These are phyloP conservation scores for Coemansia sp. DNA, from an alignment of 192 early-diverging fungal species.

Conservation along the genomic window DNA sequence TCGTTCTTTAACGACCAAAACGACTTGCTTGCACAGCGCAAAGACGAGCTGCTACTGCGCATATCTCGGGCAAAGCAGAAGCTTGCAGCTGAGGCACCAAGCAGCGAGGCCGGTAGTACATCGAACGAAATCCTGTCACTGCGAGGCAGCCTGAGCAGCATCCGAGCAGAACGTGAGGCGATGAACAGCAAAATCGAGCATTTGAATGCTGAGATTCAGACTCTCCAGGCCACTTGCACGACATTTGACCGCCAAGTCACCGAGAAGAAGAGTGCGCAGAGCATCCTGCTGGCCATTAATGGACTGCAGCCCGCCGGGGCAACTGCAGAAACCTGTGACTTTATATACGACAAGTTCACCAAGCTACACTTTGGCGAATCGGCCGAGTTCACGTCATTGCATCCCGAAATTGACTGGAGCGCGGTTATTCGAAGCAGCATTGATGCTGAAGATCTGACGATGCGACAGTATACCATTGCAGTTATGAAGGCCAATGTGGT, in stretches of 20 bases:
- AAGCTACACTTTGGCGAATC: constrained; percentile 36
- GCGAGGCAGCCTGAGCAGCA: constrained; percentile 9
- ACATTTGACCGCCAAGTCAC: constrained; percentile 35
- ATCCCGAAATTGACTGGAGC: constrained; percentile 53
- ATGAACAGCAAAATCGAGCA: constrained; percentile 12
- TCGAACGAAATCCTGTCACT: constrained; percentile 33
- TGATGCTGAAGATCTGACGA: constrained; percentile 8
- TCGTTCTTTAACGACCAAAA: constrained; percentile 38
- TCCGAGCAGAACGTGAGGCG: constrained; percentile 25
- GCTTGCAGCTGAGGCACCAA: constrained; percentile 22
- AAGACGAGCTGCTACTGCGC: constrained; percentile 33
- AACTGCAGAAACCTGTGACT: constrained; percentile 36
- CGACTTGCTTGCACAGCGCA: constrained; percentile 18
- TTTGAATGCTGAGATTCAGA: constrained; percentile 29
- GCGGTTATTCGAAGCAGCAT: constrained; percentile 31
- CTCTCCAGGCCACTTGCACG: constrained; percentile 30
- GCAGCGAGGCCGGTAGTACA: constrained; percentile 16
- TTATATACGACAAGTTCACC: constrained; percentile 46
- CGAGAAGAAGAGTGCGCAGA: constrained; percentile 44
- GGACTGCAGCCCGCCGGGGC: constrained; percentile 36
- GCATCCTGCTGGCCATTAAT: constrained; percentile 47
- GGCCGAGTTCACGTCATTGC: constrained; percentile 49
- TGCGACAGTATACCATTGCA: constrained; percentile 39
- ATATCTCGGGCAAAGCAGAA: constrained; percentile 31
- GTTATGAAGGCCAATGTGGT: constrained; percentile 46